These are phyloP conservation scores for Eimeria tenella DNA, from an alignment of 169 alveolate species.

Conservation along the genomic window DNA sequence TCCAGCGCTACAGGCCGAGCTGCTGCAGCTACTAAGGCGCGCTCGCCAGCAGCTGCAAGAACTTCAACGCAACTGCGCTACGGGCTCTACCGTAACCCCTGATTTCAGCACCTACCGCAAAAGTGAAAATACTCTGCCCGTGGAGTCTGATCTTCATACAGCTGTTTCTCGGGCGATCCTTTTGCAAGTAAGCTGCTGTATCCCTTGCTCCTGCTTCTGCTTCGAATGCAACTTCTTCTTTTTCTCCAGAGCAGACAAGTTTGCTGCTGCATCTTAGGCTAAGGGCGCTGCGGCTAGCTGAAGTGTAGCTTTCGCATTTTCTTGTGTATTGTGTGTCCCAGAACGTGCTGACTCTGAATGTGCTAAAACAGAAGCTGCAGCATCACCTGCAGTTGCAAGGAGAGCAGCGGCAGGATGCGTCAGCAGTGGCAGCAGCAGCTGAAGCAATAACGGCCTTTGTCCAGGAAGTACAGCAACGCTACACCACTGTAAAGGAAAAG, in stretches of 20 bases:
- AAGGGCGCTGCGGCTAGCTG: too few relatives aligned
- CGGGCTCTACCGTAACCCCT: background rate
- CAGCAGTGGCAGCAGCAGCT: constrained; percentile 40
- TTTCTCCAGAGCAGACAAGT: background rate
- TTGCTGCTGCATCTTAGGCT: too few relatives aligned
- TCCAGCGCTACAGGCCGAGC: background rate
- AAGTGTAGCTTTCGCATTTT: too few relatives aligned
- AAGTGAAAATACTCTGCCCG: background rate
- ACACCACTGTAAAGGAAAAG: background rate
- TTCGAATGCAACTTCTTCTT: background rate
- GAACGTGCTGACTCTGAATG: constrained; percentile 15
- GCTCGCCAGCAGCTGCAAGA: background rate
- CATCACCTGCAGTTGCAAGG: constrained; percentile 20
- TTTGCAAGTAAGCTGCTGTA: too few relatives aligned
- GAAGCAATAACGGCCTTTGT: constrained; percentile 34
- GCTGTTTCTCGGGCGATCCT: background rate
- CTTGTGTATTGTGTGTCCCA: background rate
- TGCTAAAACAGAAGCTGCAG: constrained; percentile 40
- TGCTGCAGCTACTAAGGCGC: background rate
- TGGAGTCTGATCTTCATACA: background rate
- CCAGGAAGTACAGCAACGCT: constrained; percentile 15
- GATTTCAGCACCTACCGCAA: too few relatives aligned
- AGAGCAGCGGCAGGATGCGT: constrained; percentile 36
- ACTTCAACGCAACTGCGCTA: background rate
- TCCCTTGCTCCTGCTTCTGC: too few relatives aligned